Evolutionary conservation across 345 rosid genomes (phyloP).

Genomic region (Aurinia saxatilis): DNA sequence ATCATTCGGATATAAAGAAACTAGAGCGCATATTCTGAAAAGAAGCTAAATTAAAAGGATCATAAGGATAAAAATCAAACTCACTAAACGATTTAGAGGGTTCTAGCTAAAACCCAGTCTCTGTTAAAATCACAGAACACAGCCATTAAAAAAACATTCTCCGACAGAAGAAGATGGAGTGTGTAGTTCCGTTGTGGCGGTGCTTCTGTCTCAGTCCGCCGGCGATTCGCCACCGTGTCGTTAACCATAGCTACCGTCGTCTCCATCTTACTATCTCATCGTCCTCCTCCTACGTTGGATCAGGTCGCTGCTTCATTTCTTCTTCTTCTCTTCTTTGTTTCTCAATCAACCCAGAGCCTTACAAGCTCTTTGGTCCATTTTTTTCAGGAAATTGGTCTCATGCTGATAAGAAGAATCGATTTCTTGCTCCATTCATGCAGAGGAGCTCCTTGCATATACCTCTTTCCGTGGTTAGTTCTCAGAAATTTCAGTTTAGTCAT

Average conservation of each 20-base stretch:
- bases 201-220: constrained; percentile 26
- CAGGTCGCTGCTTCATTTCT: constrained; percentile 14
- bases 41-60: not conserved
- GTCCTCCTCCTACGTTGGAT: constrained; percentile 2
- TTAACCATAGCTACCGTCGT: not conserved
- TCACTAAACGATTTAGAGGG: not conserved
- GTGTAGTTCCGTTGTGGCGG: constrained; percentile 25
- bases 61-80: not conserved
- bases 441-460: constrained; percentile 6
- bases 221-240: constrained; percentile 12
- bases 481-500: not conserved
- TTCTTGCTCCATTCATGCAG: constrained; percentile 1
- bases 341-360: not conserved
- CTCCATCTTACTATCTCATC: not conserved
- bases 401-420: not conserved
- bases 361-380: not conserved
- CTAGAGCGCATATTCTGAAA: not conserved
- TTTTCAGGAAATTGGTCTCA: constrained; percentile 14
- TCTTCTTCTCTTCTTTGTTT: constrained; percentile 5
- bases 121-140: not conserved
- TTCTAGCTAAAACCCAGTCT: constrained; percentile 12
- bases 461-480: constrained; percentile 17
- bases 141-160: not conserved
- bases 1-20: not conserved
- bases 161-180: constrained; percentile 23